Evolutionary conservation across 345 rosid genomes (phyloP).

Genomic region (Dipteronia dyeriana): DNA sequence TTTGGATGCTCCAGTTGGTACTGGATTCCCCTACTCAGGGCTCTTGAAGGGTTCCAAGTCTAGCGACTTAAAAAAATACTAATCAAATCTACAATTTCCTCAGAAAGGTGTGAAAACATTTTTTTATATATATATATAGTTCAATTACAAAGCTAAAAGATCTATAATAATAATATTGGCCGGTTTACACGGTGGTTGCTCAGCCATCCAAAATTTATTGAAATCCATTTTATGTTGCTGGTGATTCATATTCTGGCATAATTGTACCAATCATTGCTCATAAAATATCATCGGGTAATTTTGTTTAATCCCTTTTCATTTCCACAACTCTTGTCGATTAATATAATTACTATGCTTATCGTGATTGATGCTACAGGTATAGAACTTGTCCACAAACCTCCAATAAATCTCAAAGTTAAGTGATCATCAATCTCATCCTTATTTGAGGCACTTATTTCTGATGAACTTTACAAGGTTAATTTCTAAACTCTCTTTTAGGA

Average conservation of each 20-base stretch:
- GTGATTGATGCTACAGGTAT: conserved; percentile 17
- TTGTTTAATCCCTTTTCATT: background rate
- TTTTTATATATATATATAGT: background rate
- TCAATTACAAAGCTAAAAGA: background rate
- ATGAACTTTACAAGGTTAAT: conserved; percentile 54
- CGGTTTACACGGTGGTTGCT: conserved; percentile 23
- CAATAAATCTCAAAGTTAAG: conserved; percentile 42
- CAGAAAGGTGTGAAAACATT: conserved; percentile 9
- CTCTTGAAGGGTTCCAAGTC: conserved; percentile 15
- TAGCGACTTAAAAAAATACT: conserved; percentile 11
- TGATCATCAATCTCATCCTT: background rate
- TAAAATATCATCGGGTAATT: conserved; percentile 21
- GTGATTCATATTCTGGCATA: conserved; percentile 25
- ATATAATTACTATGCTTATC: background rate
- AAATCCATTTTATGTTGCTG: conserved; percentile 17
- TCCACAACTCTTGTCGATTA: background rate
- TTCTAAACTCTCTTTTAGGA: background rate
- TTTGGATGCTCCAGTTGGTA: conserved; percentile 24
- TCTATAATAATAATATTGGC: background rate
- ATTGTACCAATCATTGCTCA: conserved; percentile 15
- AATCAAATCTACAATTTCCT: conserved; percentile 6
- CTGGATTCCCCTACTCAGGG: conserved; percentile 28
- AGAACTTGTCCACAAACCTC: conserved; percentile 23
- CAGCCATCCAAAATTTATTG: conserved; percentile 13
- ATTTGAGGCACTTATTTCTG: conserved; percentile 41